These are phyloP conservation scores for Ophiosphaerella korrae DNA, from an alignment of 2,329 filamentous ascomycete genomes.

Conservation along the genomic window DNA sequence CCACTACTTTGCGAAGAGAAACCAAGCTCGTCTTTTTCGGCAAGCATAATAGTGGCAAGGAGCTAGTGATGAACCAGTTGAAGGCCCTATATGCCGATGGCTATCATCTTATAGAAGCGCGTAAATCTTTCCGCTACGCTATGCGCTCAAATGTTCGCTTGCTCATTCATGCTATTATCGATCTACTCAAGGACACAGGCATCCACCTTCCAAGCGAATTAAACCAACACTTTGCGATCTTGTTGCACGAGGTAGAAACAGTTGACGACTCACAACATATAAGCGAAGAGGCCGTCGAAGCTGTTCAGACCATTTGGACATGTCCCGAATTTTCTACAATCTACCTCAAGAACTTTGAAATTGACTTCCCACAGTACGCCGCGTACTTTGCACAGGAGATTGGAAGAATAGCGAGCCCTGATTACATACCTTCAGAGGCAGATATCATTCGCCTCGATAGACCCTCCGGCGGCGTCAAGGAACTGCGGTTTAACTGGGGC, in stretches of 20 bases:
- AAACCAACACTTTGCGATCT: conserved; percentile 36
- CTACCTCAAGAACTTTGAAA: conserved; percentile 43
- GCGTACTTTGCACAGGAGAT: conserved; percentile 40
- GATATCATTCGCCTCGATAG: conserved; percentile 43
- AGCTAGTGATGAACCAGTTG: conserved; percentile 45
- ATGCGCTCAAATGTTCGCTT: conserved; percentile 38
- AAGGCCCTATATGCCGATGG: conserved; percentile 43
- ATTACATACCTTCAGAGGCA: conserved; percentile 41
- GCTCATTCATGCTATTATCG: conserved; percentile 43
- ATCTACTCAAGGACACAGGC: conserved; percentile 43
- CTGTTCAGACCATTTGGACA: conserved; percentile 35
- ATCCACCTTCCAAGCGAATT: conserved; percentile 31
- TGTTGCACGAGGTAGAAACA: conserved; percentile 43
- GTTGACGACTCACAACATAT: conserved; percentile 32
- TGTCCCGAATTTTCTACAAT: conserved; percentile 38
- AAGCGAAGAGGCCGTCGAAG: conserved; percentile 32
- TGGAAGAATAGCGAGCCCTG: conserved; percentile 27
- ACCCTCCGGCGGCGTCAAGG: conserved; percentile 37
- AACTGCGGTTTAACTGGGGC: conserved; percentile 44
- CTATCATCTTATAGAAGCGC: conserved; percentile 38
- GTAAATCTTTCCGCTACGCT: conserved; percentile 30
- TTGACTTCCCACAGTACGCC: conserved; percentile 44
- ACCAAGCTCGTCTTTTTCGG: conserved; percentile 43
- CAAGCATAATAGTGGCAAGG: conserved; percentile 36
- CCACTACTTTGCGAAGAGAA: conserved; percentile 36